phyloP scores from a whole-genome alignment of 148 eudicot genomes.

The Rhododendron griersonianum region DNA sequence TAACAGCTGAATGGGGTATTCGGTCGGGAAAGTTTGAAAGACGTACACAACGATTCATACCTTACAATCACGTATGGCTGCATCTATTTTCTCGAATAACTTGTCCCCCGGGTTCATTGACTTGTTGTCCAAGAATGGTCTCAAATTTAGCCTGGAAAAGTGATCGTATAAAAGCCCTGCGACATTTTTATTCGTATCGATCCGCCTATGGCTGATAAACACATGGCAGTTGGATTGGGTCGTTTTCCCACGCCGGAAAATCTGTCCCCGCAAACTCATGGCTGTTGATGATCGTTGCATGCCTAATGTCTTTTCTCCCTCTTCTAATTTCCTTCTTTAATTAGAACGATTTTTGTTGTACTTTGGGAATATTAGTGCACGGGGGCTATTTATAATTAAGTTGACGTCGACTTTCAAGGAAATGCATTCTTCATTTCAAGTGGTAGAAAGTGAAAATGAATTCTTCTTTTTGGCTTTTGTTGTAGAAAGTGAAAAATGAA shows the following conservation, averaged over 20 bases:
- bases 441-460: too few species aligned
- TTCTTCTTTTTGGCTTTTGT: too few species aligned
- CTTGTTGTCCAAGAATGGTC: conserved; percentile 43
- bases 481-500: too few species aligned
- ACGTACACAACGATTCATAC: conserved; percentile 26
- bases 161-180: conserved; percentile 38
- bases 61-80: conserved; percentile 18
- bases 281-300: too few species aligned
- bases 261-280: background rate
- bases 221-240: conserved; percentile 17
- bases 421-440: too few species aligned
- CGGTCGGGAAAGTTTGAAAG: background rate
- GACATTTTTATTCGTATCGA: conserved; percentile 36
- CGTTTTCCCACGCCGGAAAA: background rate
- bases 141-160: conserved; percentile 16
- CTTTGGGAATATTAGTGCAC: too few species aligned
- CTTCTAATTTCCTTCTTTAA: too few species aligned
- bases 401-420: too few species aligned
- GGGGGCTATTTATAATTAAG: too few species aligned
- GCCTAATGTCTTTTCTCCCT: too few species aligned
- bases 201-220: conserved; percentile 41
- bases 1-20: background rate
- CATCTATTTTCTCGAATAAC: conserved; percentile 25
- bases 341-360: too few species aligned
- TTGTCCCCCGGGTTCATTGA: conserved; percentile 45